Evolutionary conservation across 2,329 filamentous ascomycete genomes (phyloP), one percentile per base, ranked within the genome.

Genomic region (Colletotrichum ledebouriae): DNA sequence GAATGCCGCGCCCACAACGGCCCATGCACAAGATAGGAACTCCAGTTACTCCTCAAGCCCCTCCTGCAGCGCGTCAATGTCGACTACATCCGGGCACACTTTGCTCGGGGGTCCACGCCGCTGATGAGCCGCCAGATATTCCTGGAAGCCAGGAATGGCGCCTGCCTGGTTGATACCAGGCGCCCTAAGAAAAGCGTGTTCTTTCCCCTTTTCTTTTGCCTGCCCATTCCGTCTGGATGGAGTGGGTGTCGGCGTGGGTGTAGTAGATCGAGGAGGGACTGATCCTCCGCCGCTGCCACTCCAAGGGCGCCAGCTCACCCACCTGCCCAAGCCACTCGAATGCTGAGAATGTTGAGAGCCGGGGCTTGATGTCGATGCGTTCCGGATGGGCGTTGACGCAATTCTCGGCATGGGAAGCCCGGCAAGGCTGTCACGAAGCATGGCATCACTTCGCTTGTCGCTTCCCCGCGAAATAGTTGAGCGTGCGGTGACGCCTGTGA

Each of bases 131-230:
- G 82, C 80, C 78, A 84, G 83, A 72, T 86, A 88, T 63, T 87
- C 83, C 29, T 88, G 84, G 71, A 95, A 91, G 0, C 93, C 92
- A 0, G 91, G 88, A 49, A 96, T 90, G 0, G 88, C 85, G 0
- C 93, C 93, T 1, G 87, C 85, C 75, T 95, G 93, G 74, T 96
- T 96, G 75, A 96, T 93, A 0, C 93, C 93, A 1, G 92, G 87
- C 4, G 86, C 79, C 49, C 92, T 84, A 49, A 81, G 82, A 39
- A 80, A 60, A 11, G 80, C 78, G 63, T 76, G 76, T 34, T 80
- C 77, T 65, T 73, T 79, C 66, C 80, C 72, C 46, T 73, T 71
- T 58, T 77, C 71, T 42, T 72, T 67, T 3, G 52, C 63, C 46
- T 55, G 44, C 9, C 57, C 66, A n/a, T 42, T 52, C 6, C 57